A percentile compares a stretch with the other conserved stretches of the same genome.
Evolutionary conservation across 192 early-diverging fungal species (phyloP).

Genomic region (Coemansia sp.): DNA sequence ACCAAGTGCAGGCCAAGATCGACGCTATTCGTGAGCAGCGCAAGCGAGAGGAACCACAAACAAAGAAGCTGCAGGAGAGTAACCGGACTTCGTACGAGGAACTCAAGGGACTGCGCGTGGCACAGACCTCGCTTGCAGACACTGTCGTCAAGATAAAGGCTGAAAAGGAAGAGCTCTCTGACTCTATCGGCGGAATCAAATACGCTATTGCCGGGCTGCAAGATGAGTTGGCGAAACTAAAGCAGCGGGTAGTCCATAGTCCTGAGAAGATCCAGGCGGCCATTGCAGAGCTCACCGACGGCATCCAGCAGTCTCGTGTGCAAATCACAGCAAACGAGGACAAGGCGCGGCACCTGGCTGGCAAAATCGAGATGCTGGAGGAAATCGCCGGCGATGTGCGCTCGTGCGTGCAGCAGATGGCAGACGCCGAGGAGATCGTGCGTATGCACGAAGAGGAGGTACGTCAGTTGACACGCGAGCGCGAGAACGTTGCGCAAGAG

Average conservation of each 20-base stretch:
- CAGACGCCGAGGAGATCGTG: constrained; percentile 64
- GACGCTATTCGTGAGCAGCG: constrained; percentile 58
- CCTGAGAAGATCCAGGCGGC: constrained; percentile 75
- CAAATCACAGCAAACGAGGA: constrained; percentile 56
- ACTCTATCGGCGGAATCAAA: constrained; percentile 55
- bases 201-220: constrained; percentile 58
- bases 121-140: constrained; percentile 44
- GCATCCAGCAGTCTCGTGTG: constrained; percentile 49
- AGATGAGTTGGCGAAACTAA: constrained; percentile 57
- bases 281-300: constrained; percentile 63
- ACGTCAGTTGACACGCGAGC: constrained; percentile 27
- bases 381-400: constrained; percentile 61
- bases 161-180: constrained; percentile 60
- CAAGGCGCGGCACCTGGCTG: constrained; percentile 58
- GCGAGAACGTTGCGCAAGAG: constrained; percentile 27
- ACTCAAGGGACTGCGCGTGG: constrained; percentile 55
- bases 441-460: constrained; percentile 56
- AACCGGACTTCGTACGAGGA: constrained; percentile 60
- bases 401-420: constrained; percentile 62
- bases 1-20: constrained; percentile 61
- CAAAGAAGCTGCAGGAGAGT: constrained; percentile 51
- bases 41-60: constrained; percentile 58
- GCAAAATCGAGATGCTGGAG: constrained; percentile 61
- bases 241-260: constrained; percentile 70
- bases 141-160: constrained; percentile 55